These are phyloP conservation scores for Brasenia schreberi DNA, from an alignment of 164 flowering plant species.

Conservation along the genomic window DNA sequence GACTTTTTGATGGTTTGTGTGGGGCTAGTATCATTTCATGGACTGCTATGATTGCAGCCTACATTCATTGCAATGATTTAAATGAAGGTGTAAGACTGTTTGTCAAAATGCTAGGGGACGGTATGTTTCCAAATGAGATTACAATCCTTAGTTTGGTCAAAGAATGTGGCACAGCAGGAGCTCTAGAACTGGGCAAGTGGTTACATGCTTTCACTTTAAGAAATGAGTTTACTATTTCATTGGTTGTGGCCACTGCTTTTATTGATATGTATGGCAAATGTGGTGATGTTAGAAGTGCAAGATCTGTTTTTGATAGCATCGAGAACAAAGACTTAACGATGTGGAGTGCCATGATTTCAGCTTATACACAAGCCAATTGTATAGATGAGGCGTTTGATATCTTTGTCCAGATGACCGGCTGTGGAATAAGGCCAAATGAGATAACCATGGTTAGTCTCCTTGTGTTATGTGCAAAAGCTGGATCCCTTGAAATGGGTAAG, in stretches of 20 bases:
- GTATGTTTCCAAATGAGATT: slow-evolving; percentile 33
- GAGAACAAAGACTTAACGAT: slow-evolving; percentile 24
- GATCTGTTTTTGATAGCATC: slow-evolving; percentile 27
- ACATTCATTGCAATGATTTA: slow-evolving; percentile 21
- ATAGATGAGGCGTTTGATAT: slow-evolving; percentile 23
- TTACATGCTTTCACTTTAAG: slow-evolving; percentile 37
- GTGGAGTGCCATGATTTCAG: slow-evolving; percentile 37
- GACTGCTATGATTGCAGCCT: slow-evolving; percentile 46
- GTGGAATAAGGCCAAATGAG: slow-evolving; percentile 20
- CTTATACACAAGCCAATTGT: slow-evolving; percentile 22
- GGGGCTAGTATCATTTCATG: slow-evolving; percentile 28
- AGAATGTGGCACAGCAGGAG: slow-evolving; percentile 35
- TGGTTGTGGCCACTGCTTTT: slow-evolving; percentile 27
- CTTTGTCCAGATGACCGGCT: slow-evolving; percentile 24
- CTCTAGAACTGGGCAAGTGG: slow-evolving; percentile 30
- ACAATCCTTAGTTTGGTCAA: slow-evolving; percentile 36
- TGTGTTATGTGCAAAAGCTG: slow-evolving; percentile 28
- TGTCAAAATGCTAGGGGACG: slow-evolving; percentile 22
- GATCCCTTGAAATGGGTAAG: slow-evolving; percentile 41
- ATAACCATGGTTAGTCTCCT: slow-evolving; percentile 35
- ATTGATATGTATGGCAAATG: slow-evolving; percentile 56
- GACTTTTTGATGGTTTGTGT: slow-evolving; percentile 20
- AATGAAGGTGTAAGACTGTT: slow-evolving; percentile 28
- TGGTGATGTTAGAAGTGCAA: slow-evolving; percentile 21
- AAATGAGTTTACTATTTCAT: slow-evolving; percentile 25